These are phyloP conservation scores for Verticillium dahliae DNA, from an alignment of 2,329 filamentous ascomycete species.

Conservation along the genomic window DNA sequence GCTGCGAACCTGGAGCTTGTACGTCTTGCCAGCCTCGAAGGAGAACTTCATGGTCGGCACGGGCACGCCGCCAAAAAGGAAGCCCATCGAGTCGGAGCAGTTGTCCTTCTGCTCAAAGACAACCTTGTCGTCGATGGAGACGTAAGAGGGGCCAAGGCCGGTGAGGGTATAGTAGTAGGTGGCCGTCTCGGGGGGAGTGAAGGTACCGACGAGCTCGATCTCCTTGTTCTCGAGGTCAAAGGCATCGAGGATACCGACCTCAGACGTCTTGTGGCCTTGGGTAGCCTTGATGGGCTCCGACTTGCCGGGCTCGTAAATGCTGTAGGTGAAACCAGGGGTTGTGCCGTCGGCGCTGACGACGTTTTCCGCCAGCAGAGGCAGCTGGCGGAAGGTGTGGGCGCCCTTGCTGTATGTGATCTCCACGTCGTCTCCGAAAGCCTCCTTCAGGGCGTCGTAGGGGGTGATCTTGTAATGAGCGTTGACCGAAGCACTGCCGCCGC, in stretches of 20 bases:
- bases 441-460: conserved; percentile 21
- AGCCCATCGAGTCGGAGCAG: conserved; percentile 26
- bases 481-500: conserved; percentile 24
- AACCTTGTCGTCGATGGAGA: conserved; percentile 24
- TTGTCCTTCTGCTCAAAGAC: conserved; percentile 23
- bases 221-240: conserved; percentile 20
- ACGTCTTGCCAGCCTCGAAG: conserved; percentile 19
- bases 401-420: conserved; percentile 17
- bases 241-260: conserved; percentile 14
- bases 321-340: conserved; percentile 16
- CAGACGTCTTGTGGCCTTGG: conserved; percentile 5
- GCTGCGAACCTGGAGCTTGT: conserved; percentile 18
- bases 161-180: conserved; percentile 25
- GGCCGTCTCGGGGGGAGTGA: conserved; percentile 9
- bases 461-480: conserved; percentile 23
- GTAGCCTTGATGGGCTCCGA: conserved; percentile 11
- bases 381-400: conserved; percentile 22
- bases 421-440: conserved; percentile 11
- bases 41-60: conserved; percentile 19
- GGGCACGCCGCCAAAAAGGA: conserved; percentile 26
- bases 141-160: conserved; percentile 24
- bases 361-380: conserved; percentile 21
- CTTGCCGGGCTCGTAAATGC: conserved; percentile 14
- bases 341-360: conserved; percentile 9
- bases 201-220: conserved; percentile 13